These are phyloP conservation scores for Tricharina praecox DNA, from an alignment of 495 filamentous ascomycete genomes.

Conservation along the genomic window DNA sequence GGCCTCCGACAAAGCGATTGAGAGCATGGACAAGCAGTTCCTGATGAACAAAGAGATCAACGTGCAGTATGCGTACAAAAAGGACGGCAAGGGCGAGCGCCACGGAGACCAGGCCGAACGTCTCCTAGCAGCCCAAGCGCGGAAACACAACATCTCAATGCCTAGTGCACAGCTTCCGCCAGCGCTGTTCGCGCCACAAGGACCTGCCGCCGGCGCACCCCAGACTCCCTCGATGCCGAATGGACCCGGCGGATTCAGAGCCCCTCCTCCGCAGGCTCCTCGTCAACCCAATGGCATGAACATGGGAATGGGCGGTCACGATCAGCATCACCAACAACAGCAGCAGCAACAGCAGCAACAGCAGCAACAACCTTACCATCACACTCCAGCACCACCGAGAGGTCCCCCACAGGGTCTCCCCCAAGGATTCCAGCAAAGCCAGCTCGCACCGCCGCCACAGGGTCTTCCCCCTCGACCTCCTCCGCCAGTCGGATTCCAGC, in stretches of 20 bases:
- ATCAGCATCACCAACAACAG: too few relatives aligned
- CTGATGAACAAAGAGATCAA: conserved; percentile 90
- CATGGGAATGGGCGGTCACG: conserved; percentile 18
- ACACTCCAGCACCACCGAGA: conserved; percentile 11
- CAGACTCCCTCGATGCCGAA: conserved; percentile 5
- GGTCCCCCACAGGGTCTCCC: conserved; percentile 19
- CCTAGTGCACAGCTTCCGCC: conserved; percentile 22
- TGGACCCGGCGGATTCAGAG: conserved; percentile 16
- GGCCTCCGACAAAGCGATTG: conserved; percentile 77
- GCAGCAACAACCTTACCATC: conserved; percentile 16
- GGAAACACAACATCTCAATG: conserved; percentile 66
- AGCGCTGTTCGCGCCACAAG: conserved; percentile 23
- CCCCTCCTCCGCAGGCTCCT: conserved; percentile 9
- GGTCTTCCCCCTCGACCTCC: conserved; percentile 24
- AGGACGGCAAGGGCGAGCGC: conserved; percentile 92
- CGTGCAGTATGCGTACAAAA: conserved; percentile 98
- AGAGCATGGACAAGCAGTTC: conserved; percentile 91
- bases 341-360: too few relatives aligned
- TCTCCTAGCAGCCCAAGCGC: conserved; percentile 78
- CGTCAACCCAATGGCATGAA: conserved; percentile 17
- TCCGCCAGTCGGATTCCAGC: conserved; percentile 19
- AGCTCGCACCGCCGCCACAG: conserved; percentile 23
- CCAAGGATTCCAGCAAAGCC: conserved; percentile 17
- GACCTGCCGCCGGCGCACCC: conserved; percentile 14
- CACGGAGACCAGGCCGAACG: conserved; percentile 91